Evolutionary conservation across 495 filamentous ascomycete genomes (phyloP).

Genomic region (Symbiotaphrina buchneri): DNA sequence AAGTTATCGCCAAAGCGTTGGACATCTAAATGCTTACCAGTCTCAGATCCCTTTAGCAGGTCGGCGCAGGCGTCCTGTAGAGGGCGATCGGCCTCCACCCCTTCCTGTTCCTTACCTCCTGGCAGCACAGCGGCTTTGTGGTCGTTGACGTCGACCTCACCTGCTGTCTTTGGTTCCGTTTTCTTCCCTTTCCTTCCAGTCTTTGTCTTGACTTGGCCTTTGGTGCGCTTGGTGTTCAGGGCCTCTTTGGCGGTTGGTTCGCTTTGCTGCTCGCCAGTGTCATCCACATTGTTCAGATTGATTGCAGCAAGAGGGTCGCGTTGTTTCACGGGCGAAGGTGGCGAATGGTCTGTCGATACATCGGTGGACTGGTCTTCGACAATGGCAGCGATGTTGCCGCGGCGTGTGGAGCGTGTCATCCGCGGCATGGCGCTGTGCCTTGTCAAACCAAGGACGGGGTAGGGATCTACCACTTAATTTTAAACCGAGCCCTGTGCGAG

Average conservation of each 20-base stretch:
- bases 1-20: neutral
- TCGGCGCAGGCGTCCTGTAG: conserved; percentile 6
- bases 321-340: conserved; percentile 6
- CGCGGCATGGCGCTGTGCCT: conserved; percentile 13
- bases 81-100: conserved; percentile 7
- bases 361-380: conserved; percentile 7
- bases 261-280: conserved; percentile 5
- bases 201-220: conserved; percentile 12
- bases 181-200: conserved; percentile 11
- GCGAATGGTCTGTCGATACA: conserved; percentile 6
- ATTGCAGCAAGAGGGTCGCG: conserved; percentile 10
- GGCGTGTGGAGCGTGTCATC: conserved; percentile 12
- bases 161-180: conserved; percentile 7
- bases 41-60: conserved; percentile 1
- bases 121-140: conserved; percentile 8
- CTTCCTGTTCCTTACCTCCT: conserved; percentile 10
- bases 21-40: conserved; percentile 1
- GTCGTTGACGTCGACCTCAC: conserved; percentile 1
- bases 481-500: no score
- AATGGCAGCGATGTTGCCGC: conserved; percentile 7
- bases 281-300: conserved; percentile 7
- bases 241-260: conserved; percentile 5
- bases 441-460: no score
- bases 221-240: conserved; percentile 8
- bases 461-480: no score